Conservation (phyloP, 1,284 basidiomycete species). For the Pascua sp. region DNA sequence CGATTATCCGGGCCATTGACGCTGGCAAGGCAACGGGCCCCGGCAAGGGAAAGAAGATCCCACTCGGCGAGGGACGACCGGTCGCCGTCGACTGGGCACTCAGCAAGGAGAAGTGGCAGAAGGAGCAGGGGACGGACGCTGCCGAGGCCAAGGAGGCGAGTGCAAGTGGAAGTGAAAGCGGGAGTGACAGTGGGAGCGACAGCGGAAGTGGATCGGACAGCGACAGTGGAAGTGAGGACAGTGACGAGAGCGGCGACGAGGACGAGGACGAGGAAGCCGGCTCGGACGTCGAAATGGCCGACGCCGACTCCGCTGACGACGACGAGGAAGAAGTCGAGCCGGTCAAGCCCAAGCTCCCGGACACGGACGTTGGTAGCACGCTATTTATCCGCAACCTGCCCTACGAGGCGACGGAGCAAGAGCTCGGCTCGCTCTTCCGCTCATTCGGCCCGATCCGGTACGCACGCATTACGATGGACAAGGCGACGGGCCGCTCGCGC, state of each 20-base stretch:
- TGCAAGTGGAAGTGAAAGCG: constrained; percentile 26
- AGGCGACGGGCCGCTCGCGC: constrained; percentile 74
- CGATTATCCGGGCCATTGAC: constrained; percentile 52
- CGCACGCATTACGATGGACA: constrained; percentile 86
- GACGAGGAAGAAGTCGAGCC: constrained; percentile 55
- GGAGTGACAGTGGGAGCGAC: constrained; percentile 11
- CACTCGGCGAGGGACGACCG: constrained; percentile 58
- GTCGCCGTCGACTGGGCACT: constrained; percentile 97
- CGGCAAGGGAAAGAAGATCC: constrained; percentile 43
- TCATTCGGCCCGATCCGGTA: constrained; percentile 90
- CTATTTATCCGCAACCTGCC: constrained; percentile 93
- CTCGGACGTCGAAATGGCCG: constrained; percentile 54
- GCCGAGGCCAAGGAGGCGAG: constrained; percentile 51
- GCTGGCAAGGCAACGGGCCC: constrained; percentile 43
- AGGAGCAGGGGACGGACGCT: constrained; percentile 56
- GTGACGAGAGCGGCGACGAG: constrained; percentile 48
- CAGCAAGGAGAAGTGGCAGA: constrained; percentile 86
- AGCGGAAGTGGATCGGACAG: constrained; percentile 54
- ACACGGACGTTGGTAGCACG: constrained; percentile 80
- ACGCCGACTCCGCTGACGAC: constrained; percentile 43
- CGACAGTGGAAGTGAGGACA: constrained; percentile 51
- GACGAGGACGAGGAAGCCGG: constrained; percentile 54
- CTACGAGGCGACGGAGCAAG: constrained; percentile 87
- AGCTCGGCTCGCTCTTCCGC: constrained; percentile 80
- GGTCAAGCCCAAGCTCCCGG: constrained; percentile 68